phyloP scores from a whole-genome alignment of 1,139 yeast genomes.

The Candida gigantensis region DNA sequence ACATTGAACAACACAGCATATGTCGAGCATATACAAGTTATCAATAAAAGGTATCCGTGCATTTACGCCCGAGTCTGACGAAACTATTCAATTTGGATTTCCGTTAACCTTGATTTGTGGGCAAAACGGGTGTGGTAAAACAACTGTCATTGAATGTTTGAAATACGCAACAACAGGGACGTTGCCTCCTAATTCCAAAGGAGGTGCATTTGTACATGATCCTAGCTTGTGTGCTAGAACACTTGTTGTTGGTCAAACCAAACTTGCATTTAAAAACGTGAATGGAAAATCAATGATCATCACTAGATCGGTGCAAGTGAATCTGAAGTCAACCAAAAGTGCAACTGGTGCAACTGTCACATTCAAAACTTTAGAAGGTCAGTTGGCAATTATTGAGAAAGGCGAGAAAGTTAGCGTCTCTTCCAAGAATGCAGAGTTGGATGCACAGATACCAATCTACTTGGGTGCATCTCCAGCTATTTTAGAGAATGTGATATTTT shows the following conservation, averaged over 20 bases:
- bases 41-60: conserved; percentile 91
- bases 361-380: conserved; percentile 91
- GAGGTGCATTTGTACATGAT: conserved; percentile 96
- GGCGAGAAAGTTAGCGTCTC: conserved; percentile 77
- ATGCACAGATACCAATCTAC: conserved; percentile 73
- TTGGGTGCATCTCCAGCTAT: conserved; percentile 89
- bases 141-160: conserved; percentile 92
- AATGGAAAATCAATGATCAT: conserved; percentile 80
- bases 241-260: conserved; percentile 86
- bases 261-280: conserved; percentile 77
- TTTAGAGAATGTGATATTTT: conserved; percentile 88
- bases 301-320: conserved; percentile 80
- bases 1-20: too few species aligned
- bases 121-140: conserved; percentile 97
- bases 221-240: conserved; percentile 79
- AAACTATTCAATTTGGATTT: conserved; percentile 84
- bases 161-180: conserved; percentile 95
- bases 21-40: conserved; percentile 74
- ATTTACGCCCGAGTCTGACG: conserved; percentile 78
- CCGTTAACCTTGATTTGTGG: conserved; percentile 96
- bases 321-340: conserved; percentile 40
- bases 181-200: conserved; percentile 92
- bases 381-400: conserved; percentile 62
- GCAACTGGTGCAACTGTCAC: conserved; percentile 47
- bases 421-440: conserved; percentile 84